Evolutionary conservation across 805 yeast species (phyloP), one percentile per base, ranked within the genome.

Genomic region (Citeromyces nyonsensis): DNA sequence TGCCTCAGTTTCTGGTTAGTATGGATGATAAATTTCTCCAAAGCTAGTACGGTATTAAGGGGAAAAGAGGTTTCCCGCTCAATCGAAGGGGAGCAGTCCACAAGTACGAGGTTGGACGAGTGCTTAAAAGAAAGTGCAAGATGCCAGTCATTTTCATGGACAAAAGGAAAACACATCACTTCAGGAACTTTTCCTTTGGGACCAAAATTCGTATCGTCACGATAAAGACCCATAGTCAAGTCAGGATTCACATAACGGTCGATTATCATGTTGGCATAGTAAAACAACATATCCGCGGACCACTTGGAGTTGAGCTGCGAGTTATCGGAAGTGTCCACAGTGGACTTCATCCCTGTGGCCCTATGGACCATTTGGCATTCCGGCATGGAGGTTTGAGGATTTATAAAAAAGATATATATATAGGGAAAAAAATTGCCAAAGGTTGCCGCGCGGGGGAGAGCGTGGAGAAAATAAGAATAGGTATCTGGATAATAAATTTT

Each of bases 121-220:
- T 40, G 32, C 25, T 39, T 40, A 29, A 53, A 46, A 13, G 48
- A 54, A 14, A 53, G 36, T 1, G 54, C 56, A 12, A 54, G 34
- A 37, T 54, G 55, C 57, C 57, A 54, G 26, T 49, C 43, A 15
- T 43, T 42, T 9, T 40, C 40, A 49, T 51, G 50, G 12, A 30
- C 33, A 25, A 54, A 51, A 3, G 59, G 59, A 31, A 48, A 52
- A 29, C 53, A 43, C 6, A 44, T 35, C 14, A 51, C 28, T n/a
- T 43, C 46, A 10, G 39, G 33, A 8, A 30, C 36, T 7, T 35
- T 31, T 1, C 26, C 28, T 25, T 38, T 26, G 1, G 59, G 57
- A 1, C 58, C 58, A 36, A 38, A 52, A 28, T 43, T 37, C 6
- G 36, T 35, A 3, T 24, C 29, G 3, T 42, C 32, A 26, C 40